phyloP scores from a whole-genome alignment of 805 yeast species.

The Cyberlindnera misumaiensis region DNA sequence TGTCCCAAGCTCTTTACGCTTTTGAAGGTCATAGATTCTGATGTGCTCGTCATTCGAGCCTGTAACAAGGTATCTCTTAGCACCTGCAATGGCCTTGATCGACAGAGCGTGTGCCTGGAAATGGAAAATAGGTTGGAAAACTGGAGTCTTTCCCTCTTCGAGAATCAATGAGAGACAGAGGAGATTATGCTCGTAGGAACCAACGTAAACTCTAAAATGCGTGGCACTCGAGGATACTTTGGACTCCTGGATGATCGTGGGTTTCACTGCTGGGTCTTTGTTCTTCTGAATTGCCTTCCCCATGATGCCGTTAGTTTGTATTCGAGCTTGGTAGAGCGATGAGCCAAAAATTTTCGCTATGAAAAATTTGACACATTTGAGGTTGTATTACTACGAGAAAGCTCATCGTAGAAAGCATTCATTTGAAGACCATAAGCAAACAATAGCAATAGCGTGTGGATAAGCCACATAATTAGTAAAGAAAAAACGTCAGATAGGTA shows the following conservation, averaged over 20 bases:
- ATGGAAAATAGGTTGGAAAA: slow-evolving; percentile 91
- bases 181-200: slow-evolving; percentile 92
- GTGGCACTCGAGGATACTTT: slow-evolving; percentile 4
- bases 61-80: slow-evolving; percentile 79
- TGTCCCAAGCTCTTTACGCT: slow-evolving; percentile 89
- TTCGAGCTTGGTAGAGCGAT: not conserved
- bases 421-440: too few species aligned
- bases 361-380: too few species aligned
- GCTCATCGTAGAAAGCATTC: too few species aligned
- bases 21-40: slow-evolving; percentile 87
- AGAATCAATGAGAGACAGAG: slow-evolving; percentile 75
- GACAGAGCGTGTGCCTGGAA: slow-evolving; percentile 92
- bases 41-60: slow-evolving; percentile 96
- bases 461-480: too few species aligned
- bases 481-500: too few species aligned
- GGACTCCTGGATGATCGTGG: slow-evolving; percentile 18
- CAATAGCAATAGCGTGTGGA: too few species aligned
- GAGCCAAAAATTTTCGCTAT: slow-evolving; percentile 1
- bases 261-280: slow-evolving; percentile 16
- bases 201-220: slow-evolving; percentile 78
- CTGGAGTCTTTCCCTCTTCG: slow-evolving; percentile 41
- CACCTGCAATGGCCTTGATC: slow-evolving; percentile 76
- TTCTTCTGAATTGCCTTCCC: slow-evolving; percentile 8
- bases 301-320: slow-evolving; percentile 5
- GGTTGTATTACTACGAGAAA: too few species aligned